A percentile compares a stretch with the other conserved stretches of the same genome.
Evolutionary conservation across 1,284 basidiomycete genomes (phyloP).

Genomic region (Mycosarcoma maydis): DNA sequence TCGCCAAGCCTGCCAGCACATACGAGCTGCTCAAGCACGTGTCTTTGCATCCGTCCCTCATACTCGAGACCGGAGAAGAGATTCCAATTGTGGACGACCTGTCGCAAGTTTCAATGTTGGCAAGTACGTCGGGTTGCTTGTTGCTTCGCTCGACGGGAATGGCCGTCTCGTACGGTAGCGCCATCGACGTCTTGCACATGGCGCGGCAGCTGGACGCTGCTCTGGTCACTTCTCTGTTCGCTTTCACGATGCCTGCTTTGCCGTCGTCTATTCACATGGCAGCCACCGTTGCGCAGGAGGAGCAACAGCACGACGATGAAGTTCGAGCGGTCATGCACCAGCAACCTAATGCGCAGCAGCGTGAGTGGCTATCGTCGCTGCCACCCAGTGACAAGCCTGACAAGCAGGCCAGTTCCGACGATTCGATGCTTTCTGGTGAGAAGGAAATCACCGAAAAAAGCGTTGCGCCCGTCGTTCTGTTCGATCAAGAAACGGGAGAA

Average conservation of each 20-base stretch:
- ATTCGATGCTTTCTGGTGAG: too few species aligned
- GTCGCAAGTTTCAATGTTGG: neutral
- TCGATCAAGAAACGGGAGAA: neutral
- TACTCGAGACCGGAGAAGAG: neutral
- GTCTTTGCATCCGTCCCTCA: neutral
- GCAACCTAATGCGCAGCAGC: neutral
- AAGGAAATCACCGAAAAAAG: neutral
- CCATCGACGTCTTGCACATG: neutral
- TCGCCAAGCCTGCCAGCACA: neutral
- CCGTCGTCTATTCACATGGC: neutral
- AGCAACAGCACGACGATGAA: neutral
- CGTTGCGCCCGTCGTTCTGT: neutral
- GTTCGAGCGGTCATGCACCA: neutral
- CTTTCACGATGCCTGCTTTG: neutral
- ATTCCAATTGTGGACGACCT: neutral
- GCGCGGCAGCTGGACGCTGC: neutral
- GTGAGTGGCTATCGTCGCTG: neutral
- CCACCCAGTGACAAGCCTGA: neutral
- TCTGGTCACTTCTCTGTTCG: neutral
- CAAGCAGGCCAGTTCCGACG: neutral
- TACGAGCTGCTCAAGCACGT: conserved; percentile 1
- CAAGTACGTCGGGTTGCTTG: neutral
- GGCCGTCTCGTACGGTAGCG: conserved; percentile 1
- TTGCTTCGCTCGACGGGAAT: neutral
- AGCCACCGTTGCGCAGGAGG: neutral